Percentiles rank a stretch among this genome's conserved stretches.
Evolutionary conservation across 208 protist species (phyloP).

Genomic region (Trypanosomatidae sp.): DNA sequence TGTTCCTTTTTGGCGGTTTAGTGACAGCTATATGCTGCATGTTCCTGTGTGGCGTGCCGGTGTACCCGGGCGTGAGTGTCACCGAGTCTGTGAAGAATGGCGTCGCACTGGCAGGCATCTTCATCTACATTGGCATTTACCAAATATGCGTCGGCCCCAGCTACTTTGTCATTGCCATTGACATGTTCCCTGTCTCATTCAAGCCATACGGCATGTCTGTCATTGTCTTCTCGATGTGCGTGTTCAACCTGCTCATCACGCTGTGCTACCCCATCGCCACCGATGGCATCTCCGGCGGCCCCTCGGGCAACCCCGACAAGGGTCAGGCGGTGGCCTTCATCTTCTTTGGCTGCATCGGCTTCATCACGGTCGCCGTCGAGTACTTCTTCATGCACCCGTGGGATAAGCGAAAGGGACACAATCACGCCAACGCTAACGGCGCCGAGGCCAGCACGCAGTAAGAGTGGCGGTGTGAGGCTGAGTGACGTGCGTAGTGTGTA

Average conservation of each 20-base stretch:
- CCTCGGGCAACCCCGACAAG: slow-evolving; percentile 27
- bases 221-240: slow-evolving; percentile 11
- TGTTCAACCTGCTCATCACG: slow-evolving; percentile 22
- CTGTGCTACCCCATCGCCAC: slow-evolving; percentile 20
- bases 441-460: too few species aligned
- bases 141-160: slow-evolving; percentile 22
- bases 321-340: slow-evolving; percentile 21
- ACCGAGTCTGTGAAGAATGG: slow-evolving; percentile 5
- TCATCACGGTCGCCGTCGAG: slow-evolving; percentile 16
- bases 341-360: slow-evolving; percentile 21
- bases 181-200: slow-evolving; percentile 21
- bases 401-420: too few species aligned
- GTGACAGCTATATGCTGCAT: slow-evolving; percentile 10
- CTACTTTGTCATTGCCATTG: slow-evolving; percentile 19
- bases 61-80: slow-evolving; percentile 8
- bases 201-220: slow-evolving; percentile 11
- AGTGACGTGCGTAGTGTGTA: too few species aligned
- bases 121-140: slow-evolving; percentile 19
- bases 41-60: slow-evolving; percentile 8
- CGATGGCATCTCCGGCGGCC: slow-evolving; percentile 17
- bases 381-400: slow-evolving; percentile 19
- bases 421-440: too few species aligned
- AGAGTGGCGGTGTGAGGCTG: too few species aligned
- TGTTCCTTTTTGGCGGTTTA: slow-evolving; percentile 10
- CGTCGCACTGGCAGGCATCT: slow-evolving; percentile 17